Conservation (phyloP, 495 filamentous ascomycete genomes). For the Immersiella caudata region DNA sequence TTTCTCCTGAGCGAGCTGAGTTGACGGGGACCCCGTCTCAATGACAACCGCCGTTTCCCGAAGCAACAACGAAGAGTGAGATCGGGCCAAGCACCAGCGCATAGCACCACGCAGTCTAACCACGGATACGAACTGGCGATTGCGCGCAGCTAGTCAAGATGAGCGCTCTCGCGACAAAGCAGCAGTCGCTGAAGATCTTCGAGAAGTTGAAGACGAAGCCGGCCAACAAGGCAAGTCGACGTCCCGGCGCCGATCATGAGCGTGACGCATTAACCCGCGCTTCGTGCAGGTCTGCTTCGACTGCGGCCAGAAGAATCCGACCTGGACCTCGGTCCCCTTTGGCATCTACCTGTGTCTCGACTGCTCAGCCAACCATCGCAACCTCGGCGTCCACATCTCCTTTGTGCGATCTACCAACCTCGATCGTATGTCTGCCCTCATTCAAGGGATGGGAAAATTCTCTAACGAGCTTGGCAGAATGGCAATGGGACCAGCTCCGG, state of each 20-base stretch:
- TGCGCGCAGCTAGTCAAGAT: constrained; percentile 52
- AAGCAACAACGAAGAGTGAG: neutral
- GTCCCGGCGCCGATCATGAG: neutral
- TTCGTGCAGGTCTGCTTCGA: constrained; percentile 85
- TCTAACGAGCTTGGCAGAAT: constrained; percentile 63
- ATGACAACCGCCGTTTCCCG: constrained; percentile 9
- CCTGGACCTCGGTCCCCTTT: constrained; percentile 96
- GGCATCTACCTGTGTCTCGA: constrained; percentile 98
- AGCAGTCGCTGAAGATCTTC: constrained; percentile 95
- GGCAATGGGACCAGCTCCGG: constrained; percentile 98
- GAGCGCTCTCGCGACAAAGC: constrained; percentile 84
- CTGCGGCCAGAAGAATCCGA: constrained; percentile 94
- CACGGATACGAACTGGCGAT: neutral
- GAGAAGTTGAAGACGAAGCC: constrained; percentile 93
- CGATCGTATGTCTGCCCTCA: constrained; percentile 70
- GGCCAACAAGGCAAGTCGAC: constrained; percentile 79
- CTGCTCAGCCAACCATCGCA: constrained; percentile 90
- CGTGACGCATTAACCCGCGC: constrained; percentile 4
- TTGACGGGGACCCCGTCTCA: neutral
- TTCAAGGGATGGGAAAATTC: neutral
- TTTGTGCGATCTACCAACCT: constrained; percentile 98
- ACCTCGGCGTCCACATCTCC: constrained; percentile 91
- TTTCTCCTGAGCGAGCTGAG: constrained; percentile 31
- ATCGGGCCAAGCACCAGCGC: neutral
- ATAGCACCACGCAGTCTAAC: neutral